Evolutionary conservation across 495 filamentous ascomycete genomes (phyloP), one percentile per base, ranked within the genome.

Genomic region (Staphylotrichum longicolle): DNA sequence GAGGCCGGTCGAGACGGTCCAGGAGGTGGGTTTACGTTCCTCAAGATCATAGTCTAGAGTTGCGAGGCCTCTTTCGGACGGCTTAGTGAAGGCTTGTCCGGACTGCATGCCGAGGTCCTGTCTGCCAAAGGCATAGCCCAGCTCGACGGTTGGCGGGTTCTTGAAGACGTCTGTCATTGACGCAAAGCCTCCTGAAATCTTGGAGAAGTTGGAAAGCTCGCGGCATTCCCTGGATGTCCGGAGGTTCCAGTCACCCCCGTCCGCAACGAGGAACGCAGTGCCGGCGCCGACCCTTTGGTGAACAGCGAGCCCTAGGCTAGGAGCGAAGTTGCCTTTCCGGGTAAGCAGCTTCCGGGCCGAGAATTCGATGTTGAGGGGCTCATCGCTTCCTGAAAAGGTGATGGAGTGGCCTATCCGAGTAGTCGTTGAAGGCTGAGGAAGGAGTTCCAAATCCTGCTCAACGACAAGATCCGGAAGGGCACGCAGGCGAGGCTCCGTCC

Each of bases 361-460:
- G 30, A 71, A 11, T 37, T 71, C 69, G 34, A 71, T 34, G 35
- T 66, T 52, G 42, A 71, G 46, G 4, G 69, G 66, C 4, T 60
- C 47, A 10, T 55, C 15, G 48, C 15, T 34, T n/a, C 54, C 45
- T 8, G 56, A 53, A 0, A 69, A 15, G 12, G 58, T 50, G n/a
- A 71, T 35, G 3, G 69, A 66, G 46, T 67, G 63, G 27, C 62
- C 69, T 33, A 68, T 8, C 3, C 69, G 62, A 7, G 63, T 44
- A 42, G 65, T 67, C 2, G 65, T 42, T 2, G 57, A 60, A 0
- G 53, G 61, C 9, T 64, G 64, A 10, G 69, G 69, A 20, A 71
- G 60, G 6, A 69, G 27, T 30, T 65, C 64, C 20, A 71, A 2
- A 9, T 71, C 69, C 39, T 69, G 64, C 48, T 71, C 69, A 41